phyloP scores from a whole-genome alignment of 2,329 filamentous ascomycete genomes.

The Magnaporthiopsis incrustans region DNA sequence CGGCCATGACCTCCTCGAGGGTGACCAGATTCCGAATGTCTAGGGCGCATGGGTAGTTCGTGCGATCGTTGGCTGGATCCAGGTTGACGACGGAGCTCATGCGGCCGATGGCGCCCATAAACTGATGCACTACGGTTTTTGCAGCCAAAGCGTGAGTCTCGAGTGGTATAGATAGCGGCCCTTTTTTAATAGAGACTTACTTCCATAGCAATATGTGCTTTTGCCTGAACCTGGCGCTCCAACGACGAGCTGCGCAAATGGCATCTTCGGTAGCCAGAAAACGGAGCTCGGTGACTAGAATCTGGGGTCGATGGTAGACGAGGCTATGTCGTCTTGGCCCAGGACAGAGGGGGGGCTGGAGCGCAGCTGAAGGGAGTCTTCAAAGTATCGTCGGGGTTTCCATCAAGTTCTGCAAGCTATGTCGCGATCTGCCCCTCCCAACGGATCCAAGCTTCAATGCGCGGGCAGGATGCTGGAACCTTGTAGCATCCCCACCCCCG shows the following conservation, averaged over 20 bases:
- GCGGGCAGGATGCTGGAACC: neutral
- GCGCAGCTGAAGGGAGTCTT: neutral
- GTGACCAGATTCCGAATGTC: slow-evolving; percentile 86
- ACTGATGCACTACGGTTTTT: slow-evolving; percentile 69
- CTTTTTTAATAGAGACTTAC: slow-evolving; percentile 33
- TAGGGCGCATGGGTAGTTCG: slow-evolving; percentile 79
- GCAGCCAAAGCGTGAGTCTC: neutral
- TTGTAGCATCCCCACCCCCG: neutral
- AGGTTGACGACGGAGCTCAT: slow-evolving; percentile 95
- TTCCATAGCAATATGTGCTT: slow-evolving; percentile 97
- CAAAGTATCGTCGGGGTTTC: neutral
- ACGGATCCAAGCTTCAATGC: neutral
- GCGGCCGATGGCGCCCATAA: slow-evolving; percentile 89
- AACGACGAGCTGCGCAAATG: slow-evolving; percentile 70
- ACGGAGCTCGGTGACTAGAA: neutral
- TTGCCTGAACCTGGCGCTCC: slow-evolving; percentile 95
- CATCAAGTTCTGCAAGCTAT: neutral
- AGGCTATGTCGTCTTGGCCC: neutral
- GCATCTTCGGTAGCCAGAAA: slow-evolving; percentile 31
- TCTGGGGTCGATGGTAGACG: no score
- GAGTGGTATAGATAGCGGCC: neutral
- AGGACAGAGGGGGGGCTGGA: neutral
- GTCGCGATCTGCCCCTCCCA: neutral
- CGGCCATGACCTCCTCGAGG: slow-evolving; percentile 89
- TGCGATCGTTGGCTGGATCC: slow-evolving; percentile 92